Evolutionary conservation across 768 basidiomycete genomes (phyloP), one percentile per base, ranked within the genome.

Genomic region (Rhizopogon vulgaris): DNA sequence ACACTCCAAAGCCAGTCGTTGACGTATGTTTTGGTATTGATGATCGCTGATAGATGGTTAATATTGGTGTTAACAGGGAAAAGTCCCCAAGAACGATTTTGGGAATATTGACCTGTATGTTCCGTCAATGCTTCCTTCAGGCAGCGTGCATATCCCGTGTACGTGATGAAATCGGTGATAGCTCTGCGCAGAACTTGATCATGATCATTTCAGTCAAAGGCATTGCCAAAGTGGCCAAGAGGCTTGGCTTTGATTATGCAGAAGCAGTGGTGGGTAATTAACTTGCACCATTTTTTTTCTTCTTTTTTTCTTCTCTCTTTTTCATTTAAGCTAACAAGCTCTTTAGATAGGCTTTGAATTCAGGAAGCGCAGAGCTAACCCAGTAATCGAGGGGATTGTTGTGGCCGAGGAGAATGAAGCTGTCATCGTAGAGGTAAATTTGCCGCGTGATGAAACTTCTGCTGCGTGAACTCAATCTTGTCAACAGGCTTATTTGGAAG

Each of bases 71-170:
- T 56, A 38, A 25, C 61, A 98, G 94, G 95, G 95, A 30, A 83
- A 81, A 64, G 80, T 99, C 28, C 94, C 94, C 6, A 94, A 90
- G 72, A 99, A 99, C 62, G 82, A 85, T 57, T 99, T 95, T 65
- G 95, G 95, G 15, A 99, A 97, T 66, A 89, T 99, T 57, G 95
- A 99, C 70, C 71, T 99, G 24, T 99, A 95, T 66, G 90, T 90
- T 24, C 86, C 90, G 27, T 85, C 90, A 3, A 99, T 99, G 96
- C 76, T 98, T 28, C 96, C 96, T 2, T 70, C 66, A 48, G 96
- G 96, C 17, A 90, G 82, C 4, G 85, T 75, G 2, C 92, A 97
- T 70, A 72, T 99, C 17, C 90, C 94, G n/a, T 90, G 94, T 94
- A 63, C 71, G 91, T 78, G 24, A 49, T 24, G 17, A 28, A 34